Conservation (phyloP, 2,329 filamentous ascomycete genomes). For the Metarhizium humberi region DNA sequence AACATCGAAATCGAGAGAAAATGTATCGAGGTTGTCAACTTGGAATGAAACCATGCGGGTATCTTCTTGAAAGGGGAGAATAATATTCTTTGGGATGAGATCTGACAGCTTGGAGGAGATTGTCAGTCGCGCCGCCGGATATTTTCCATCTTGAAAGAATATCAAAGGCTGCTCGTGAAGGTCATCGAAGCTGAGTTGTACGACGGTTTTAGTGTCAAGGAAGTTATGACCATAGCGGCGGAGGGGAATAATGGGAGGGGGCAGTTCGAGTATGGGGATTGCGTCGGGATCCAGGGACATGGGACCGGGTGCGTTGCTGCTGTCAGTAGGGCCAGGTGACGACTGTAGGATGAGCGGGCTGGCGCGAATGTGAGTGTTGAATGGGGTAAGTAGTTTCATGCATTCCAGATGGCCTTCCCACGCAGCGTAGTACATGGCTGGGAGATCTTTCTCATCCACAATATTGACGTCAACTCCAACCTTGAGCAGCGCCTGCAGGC, state of each 20-base stretch:
- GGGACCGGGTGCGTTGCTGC: conserved; percentile 42
- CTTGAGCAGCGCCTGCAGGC: conserved; percentile 71
- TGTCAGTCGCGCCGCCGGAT: conserved; percentile 86
- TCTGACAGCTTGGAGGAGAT: conserved; percentile 96
- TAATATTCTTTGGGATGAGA: conserved; percentile 90
- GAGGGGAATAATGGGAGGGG: conserved; percentile 90
- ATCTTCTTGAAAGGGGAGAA: conserved; percentile 93
- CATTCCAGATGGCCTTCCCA: conserved; percentile 96
- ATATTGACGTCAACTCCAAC: conserved; percentile 70
- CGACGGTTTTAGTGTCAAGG: conserved; percentile 91
- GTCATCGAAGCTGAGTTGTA: conserved; percentile 84
- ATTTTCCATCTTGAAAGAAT: conserved; percentile 97
- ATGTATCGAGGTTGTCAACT: conserved; percentile 84
- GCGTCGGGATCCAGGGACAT: conserved; percentile 73
- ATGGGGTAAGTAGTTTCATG: conserved; percentile 74
- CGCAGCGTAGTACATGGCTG: conserved; percentile 95
- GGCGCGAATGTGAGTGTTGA: conserved; percentile 33
- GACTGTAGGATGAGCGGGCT: conserved; percentile 36
- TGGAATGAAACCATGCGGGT: conserved; percentile 91
- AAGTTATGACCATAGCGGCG: conserved; percentile 97
- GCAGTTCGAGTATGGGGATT: conserved; percentile 84
- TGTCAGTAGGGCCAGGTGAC: conserved; percentile 32
- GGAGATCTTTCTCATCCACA: conserved; percentile 83
- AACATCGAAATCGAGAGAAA: conserved; percentile 93
- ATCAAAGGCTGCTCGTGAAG: conserved; percentile 66